These are phyloP conservation scores for Delonix regia DNA, from an alignment of 306 rosid species.

Conservation along the genomic window DNA sequence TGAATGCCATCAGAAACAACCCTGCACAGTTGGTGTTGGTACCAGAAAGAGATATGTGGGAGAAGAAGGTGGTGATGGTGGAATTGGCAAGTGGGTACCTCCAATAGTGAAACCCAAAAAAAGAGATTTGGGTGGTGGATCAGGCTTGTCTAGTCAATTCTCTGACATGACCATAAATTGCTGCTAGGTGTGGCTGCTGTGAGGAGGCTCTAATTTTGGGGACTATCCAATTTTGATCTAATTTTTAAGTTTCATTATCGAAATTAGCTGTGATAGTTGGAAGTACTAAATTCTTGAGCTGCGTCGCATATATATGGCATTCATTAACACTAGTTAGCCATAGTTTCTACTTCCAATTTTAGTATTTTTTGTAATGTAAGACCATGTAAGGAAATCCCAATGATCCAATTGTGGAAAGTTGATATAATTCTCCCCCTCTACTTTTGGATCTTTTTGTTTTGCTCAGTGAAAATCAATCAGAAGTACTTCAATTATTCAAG, in stretches of 20 bases:
- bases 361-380: background rate
- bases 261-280: background rate
- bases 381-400: background rate
- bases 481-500: conserved; percentile 12
- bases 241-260: background rate
- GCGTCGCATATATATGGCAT: background rate
- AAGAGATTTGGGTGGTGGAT: conserved; percentile 47
- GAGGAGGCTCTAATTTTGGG: background rate
- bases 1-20: conserved; percentile 20
- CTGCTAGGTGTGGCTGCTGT: conserved; percentile 37
- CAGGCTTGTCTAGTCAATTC: conserved; percentile 68
- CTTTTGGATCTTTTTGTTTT: background rate
- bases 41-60: background rate
- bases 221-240: conserved; percentile 32
- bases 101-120: conserved; percentile 50
- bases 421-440: background rate
- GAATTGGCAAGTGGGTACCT: conserved; percentile 48
- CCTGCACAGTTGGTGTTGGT: background rate
- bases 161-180: conserved; percentile 66
- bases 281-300: background rate
- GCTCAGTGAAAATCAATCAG: background rate
- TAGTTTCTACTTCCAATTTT: background rate
- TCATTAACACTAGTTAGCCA: background rate
- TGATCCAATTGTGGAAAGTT: background rate
- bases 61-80: conserved; percentile 12